Percentiles rank a stretch among this genome's conserved stretches.
phyloP scores from a whole-genome alignment of 2,329 filamentous ascomycete species.

The Cytospora piceicola region DNA sequence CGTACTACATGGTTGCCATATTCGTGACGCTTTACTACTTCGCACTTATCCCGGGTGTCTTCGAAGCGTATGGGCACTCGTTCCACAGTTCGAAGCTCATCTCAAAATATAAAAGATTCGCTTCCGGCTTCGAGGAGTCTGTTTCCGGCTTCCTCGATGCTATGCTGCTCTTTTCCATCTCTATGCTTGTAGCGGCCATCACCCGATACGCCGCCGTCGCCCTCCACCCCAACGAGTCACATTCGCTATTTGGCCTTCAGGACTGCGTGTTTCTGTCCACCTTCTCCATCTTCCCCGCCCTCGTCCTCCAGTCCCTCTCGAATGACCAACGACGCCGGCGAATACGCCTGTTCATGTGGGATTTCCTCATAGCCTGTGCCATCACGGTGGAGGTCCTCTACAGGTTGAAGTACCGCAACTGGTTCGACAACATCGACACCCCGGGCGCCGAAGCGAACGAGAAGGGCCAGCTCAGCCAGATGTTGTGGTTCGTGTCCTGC shows the following conservation, averaged over 20 bases:
- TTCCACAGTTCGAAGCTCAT: background rate
- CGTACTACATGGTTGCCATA: conserved; percentile 27
- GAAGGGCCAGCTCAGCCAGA: conserved; percentile 4
- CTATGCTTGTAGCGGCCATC: conserved; percentile 27
- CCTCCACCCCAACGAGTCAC: conserved; percentile 23
- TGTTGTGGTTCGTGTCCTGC: conserved; percentile 25
- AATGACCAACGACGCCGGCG: conserved; percentile 29
- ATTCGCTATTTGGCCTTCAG: conserved; percentile 27
- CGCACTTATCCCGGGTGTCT: conserved; percentile 18
- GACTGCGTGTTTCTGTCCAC: conserved; percentile 26
- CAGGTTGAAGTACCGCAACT: conserved; percentile 25
- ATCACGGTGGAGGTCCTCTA: conserved; percentile 32
- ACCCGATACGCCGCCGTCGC: conserved; percentile 21
- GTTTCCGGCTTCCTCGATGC: conserved; percentile 1
- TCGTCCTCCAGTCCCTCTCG: conserved; percentile 28
- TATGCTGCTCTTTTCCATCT: conserved; percentile 29
- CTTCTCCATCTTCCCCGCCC: conserved; percentile 25
- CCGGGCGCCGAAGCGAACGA: too few species aligned
- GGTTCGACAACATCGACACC: too few species aligned
- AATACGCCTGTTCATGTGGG: conserved; percentile 34
- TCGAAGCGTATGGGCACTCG: conserved; percentile 17
- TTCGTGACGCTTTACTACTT: conserved; percentile 29
- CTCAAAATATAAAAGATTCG: background rate
- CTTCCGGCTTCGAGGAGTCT: conserved; percentile 11
- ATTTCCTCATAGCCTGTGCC: conserved; percentile 30